Percentiles rank a stretch among this genome's conserved stretches.
Conservation (phyloP, 106 monocot genomes). For the Dendrobium nobile region DNA sequence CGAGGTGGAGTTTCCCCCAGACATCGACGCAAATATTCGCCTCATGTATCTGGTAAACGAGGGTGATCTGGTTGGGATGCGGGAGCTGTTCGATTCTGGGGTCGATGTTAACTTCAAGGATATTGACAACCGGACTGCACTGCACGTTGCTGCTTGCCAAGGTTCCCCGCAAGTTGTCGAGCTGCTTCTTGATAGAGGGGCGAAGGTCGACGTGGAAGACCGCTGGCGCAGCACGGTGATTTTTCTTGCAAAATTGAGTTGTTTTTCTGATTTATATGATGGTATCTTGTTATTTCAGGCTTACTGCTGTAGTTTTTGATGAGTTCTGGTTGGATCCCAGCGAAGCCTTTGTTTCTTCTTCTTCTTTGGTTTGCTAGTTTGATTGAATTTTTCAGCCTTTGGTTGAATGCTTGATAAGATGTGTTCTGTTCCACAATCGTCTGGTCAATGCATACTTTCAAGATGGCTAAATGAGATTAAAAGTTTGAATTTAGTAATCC, state of each 20-base stretch:
- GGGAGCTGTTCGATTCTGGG: slow-evolving; percentile 56
- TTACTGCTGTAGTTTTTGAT: not conserved
- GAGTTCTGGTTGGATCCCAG: not conserved
- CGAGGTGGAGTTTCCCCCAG: slow-evolving; percentile 11
- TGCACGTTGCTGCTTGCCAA: slow-evolving; percentile 93
- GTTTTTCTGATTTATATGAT: not conserved
- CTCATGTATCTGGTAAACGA: slow-evolving; percentile 89
- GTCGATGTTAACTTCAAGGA: slow-evolving; percentile 68
- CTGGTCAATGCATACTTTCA: not conserved
- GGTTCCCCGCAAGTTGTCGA: slow-evolving; percentile 49
- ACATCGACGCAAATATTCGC: slow-evolving; percentile 22
- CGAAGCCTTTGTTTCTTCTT: not conserved
- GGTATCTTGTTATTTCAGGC: not conserved
- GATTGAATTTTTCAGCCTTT: slow-evolving; percentile 31
- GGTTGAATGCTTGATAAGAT: not conserved
- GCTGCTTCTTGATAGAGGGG: slow-evolving; percentile 51
- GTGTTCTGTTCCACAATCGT: not conserved
- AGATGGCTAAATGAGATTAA: not conserved
- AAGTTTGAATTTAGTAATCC: not conserved
- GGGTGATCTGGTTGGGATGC: slow-evolving; percentile 65
- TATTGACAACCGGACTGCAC: slow-evolving; percentile 72
- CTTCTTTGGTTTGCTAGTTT: not conserved
- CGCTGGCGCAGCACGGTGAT: slow-evolving; percentile 90
- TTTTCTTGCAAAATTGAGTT: slow-evolving; percentile 77
- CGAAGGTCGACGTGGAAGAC: slow-evolving; percentile 56